phyloP scores from a whole-genome alignment of 371 early-diverging fungal species.

The Smittium culicis region DNA sequence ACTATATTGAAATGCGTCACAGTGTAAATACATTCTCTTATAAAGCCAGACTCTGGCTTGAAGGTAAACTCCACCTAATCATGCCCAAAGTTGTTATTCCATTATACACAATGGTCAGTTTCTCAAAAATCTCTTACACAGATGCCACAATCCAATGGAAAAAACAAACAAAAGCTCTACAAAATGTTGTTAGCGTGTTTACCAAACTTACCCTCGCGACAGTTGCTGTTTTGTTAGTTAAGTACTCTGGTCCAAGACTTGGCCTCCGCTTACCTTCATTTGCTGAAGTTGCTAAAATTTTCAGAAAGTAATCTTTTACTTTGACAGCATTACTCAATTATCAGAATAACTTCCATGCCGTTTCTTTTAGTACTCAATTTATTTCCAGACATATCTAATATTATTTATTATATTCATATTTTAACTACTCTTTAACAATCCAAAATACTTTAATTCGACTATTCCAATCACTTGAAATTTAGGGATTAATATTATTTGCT shows the following conservation, averaged over 20 bases:
- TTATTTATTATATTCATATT: too few species aligned
- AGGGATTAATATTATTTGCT: too few species aligned
- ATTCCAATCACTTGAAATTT: too few species aligned
- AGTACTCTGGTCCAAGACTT: conserved; percentile 3
- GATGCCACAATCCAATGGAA: conserved; percentile 21
- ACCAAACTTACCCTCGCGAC: background rate
- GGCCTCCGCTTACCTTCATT: background rate
- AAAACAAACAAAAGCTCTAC: conserved; percentile 21
- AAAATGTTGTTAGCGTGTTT: background rate
- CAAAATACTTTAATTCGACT: too few species aligned
- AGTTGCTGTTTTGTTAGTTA: background rate
- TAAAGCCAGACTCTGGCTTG: conserved; percentile 60
- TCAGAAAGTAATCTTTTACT: background rate
- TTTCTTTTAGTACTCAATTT: too few species aligned
- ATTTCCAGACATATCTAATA: too few species aligned
- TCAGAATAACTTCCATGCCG: too few species aligned
- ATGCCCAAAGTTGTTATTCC: conserved; percentile 67
- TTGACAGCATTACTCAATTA: too few species aligned
- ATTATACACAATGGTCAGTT: conserved; percentile 92
- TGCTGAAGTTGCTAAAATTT: background rate
- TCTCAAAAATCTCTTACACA: conserved; percentile 69
- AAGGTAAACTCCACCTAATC: conserved; percentile 50
- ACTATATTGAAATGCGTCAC: conserved; percentile 88
- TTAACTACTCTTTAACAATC: too few species aligned
- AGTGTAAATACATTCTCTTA: conserved; percentile 59